Conservation (phyloP, 176 grass and related monocot species). For the Pharus latifolius region DNA sequence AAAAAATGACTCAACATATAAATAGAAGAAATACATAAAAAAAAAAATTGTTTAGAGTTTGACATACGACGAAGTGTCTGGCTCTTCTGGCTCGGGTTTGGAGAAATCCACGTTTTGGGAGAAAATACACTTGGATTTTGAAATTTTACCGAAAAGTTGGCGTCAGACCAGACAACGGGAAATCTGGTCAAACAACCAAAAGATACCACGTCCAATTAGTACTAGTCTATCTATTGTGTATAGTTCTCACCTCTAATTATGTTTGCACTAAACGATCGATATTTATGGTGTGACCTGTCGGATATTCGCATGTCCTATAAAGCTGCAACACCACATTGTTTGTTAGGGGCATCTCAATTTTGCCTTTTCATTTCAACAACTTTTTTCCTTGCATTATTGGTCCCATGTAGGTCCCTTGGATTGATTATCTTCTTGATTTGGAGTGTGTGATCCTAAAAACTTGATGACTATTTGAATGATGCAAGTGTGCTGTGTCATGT, state of each 20-base stretch:
- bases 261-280: not conserved
- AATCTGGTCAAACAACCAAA: no score
- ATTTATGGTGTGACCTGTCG: constrained; percentile 18
- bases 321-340: constrained; percentile 12
- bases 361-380: not conserved
- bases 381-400: constrained; percentile 28
- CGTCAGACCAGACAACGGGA: no score
- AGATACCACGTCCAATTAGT: no score
- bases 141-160: no score
- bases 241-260: not conserved
- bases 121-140: no score
- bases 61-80: no score
- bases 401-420: not conserved
- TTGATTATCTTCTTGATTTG: constrained; percentile 1
- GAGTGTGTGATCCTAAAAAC: constrained; percentile 20
- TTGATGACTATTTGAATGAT: not conserved
- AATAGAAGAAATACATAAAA: no score
- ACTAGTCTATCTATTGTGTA: no score
- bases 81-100: no score
- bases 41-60: no score
- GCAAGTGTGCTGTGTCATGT: constrained; percentile 14
- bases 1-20: no score
- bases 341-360: constrained; percentile 12
- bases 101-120: no score
- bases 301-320: not conserved